phyloP scores from a whole-genome alignment of 1,284 basidiomycete species.

The Leccinum griseonigrum region DNA sequence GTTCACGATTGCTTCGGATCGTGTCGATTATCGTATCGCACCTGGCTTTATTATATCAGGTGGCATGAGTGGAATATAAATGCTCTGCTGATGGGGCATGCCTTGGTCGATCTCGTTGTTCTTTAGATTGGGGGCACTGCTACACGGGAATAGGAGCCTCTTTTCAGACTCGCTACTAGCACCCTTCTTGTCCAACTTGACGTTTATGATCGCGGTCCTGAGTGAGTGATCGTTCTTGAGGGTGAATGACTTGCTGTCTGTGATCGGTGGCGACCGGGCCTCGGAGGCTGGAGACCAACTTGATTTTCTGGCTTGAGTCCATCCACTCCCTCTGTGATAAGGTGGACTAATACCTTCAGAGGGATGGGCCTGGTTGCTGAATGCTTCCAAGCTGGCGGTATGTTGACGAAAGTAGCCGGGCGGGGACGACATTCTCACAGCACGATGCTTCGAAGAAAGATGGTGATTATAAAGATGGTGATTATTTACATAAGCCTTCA shows the following conservation, averaged over 20 bases:
- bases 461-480: background rate
- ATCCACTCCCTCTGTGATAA: background rate
- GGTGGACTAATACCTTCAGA: background rate
- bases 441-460: background rate
- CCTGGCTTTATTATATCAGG: background rate
- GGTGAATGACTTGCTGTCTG: background rate
- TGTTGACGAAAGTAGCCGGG: background rate
- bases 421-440: background rate
- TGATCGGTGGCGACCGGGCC: background rate
- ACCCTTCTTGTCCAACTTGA: background rate
- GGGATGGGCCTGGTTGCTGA: background rate
- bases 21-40: background rate
- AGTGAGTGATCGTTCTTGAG: background rate
- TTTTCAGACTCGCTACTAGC: background rate
- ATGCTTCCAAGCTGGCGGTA: background rate
- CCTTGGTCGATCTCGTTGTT: background rate
- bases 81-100: background rate
- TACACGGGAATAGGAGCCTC: background rate
- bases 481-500: background rate
- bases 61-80: background rate
- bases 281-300: background rate
- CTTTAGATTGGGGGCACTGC: background rate
- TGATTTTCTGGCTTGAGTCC: background rate
- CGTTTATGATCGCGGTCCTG: background rate
- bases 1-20: background rate